Evolutionary conservation across 352 stramenopile genomes (phyloP).

Genomic region (Globisporangium cederbergense): DNA sequence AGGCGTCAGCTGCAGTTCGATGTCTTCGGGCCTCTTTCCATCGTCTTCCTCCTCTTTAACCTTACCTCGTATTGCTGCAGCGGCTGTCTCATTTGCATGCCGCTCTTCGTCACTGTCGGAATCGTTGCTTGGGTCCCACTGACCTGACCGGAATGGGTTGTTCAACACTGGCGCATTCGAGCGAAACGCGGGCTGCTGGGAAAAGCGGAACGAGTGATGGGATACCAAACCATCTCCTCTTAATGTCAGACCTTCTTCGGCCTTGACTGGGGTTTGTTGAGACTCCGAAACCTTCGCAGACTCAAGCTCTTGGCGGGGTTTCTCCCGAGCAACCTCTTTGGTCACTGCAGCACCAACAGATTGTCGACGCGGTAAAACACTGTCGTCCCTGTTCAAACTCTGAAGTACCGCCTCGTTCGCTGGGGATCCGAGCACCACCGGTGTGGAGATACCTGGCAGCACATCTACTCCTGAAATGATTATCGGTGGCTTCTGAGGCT

Average conservation of each 20-base stretch:
- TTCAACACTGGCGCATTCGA: slow-evolving; percentile 26
- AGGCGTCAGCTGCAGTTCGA: slow-evolving; percentile 15
- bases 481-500: background rate
- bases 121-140: slow-evolving; percentile 40
- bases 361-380: background rate
- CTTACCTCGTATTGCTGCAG: too few relatives aligned
- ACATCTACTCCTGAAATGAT: background rate
- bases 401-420: background rate
- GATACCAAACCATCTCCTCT: background rate
- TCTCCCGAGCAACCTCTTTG: background rate
- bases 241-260: background rate
- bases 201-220: slow-evolving; percentile 36
- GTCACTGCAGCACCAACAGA: background rate
- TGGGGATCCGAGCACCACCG: background rate
- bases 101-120: slow-evolving; percentile 42
- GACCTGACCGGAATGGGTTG: slow-evolving; percentile 35
- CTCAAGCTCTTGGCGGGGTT: background rate
- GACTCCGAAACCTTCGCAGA: background rate
- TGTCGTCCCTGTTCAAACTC: background rate
- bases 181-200: slow-evolving; percentile 42
- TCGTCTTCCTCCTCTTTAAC: slow-evolving; percentile 12
- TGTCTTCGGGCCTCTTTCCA: slow-evolving; percentile 20
- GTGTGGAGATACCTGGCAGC: background rate
- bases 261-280: background rate
- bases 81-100: background rate